Base-by-base conservation (phyloP, 352 stramenopile genomes). In the Globisporangium yorkense region DNA sequence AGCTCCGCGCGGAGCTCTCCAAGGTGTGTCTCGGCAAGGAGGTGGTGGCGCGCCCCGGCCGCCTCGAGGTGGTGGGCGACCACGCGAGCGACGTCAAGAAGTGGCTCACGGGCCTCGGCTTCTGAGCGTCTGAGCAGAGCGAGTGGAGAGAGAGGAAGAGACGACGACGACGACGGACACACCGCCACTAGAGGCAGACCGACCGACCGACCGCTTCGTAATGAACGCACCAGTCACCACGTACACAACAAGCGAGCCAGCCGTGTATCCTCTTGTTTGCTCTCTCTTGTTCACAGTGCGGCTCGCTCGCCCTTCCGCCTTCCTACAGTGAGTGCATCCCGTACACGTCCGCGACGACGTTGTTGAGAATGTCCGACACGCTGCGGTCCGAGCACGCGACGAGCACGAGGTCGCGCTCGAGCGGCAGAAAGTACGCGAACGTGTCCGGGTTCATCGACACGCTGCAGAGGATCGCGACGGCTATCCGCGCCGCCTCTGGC, bases 21-120 rank as follows among this genome's bases (percentile, higher is more conserved):
- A 94, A 92, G 74, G 77, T 95, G 39, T 95, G 86, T 55, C 47
- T 82, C 31, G 86, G 86, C 62, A 89, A 89, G 66, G 69, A 87
- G 48, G 86, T 94, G 48, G 54, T 63, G 29, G 50, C 75, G 54
- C 82, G 82, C 66, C 83, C 84, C 0, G 84, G 84, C 18, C 81
- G 84, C 10, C 59, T 95, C 37, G 86, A 95, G 54, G 84, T 95
- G 46, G 71, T 82, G 21, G 86, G 86, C 10, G 80, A 95, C 66
- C 74, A 90, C 68, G 72, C 70, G 13, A 56, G 51, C 4, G 77
- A 89, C 51, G 53, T 95, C 54, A 88, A 86, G 71, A 87, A 94
- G 72, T 95, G 84, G 80, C 82, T 95, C 20, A 77, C 71, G 40
- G 84, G 86, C 51, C 74, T 95, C 24, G 86, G 86, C 63, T 95